Conservation (phyloP, 225 moss, liverwort and hornwort genomes). For the Straminergon stramineum region DNA sequence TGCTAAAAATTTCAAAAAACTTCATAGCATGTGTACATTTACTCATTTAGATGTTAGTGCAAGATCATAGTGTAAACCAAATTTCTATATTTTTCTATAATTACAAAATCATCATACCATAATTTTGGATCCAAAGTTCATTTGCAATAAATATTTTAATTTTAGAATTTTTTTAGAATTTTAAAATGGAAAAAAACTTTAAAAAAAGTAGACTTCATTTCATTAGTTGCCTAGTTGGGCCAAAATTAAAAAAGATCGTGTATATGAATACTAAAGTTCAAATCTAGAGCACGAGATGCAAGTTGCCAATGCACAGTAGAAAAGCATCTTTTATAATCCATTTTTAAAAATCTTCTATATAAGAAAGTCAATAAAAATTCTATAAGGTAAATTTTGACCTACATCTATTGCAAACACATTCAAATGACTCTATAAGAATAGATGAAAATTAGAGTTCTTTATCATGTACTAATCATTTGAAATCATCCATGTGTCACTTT, state of each 20-base stretch:
- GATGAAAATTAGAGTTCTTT: not conserved
- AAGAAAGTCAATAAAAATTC: not conserved
- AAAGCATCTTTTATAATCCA: not conserved
- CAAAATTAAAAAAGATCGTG: not conserved
- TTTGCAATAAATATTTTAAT: not conserved
- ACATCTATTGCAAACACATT: not conserved
- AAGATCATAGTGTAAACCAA: not conserved
- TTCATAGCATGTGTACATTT: not conserved
- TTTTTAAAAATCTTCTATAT: not conserved
- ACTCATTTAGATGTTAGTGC: not conserved
- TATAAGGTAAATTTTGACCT: not conserved
- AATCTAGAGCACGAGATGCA: not conserved
- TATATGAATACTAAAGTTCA: not conserved
- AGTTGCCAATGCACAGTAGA: not conserved
- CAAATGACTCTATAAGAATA: not conserved
- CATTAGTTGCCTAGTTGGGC: accelerated
- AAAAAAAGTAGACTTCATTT: accelerated
- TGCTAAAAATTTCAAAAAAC: not conserved
- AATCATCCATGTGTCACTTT: not conserved
- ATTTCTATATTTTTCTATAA: not conserved
- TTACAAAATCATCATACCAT: not conserved
- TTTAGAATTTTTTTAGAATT: not conserved
- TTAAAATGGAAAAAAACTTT: not conserved
- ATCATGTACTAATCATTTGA: not conserved
- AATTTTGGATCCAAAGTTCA: not conserved